Evolutionary conservation across 305 asterid genomes (phyloP), one percentile per base, ranked within the genome.

Genomic region (Fraxinus ornus): DNA sequence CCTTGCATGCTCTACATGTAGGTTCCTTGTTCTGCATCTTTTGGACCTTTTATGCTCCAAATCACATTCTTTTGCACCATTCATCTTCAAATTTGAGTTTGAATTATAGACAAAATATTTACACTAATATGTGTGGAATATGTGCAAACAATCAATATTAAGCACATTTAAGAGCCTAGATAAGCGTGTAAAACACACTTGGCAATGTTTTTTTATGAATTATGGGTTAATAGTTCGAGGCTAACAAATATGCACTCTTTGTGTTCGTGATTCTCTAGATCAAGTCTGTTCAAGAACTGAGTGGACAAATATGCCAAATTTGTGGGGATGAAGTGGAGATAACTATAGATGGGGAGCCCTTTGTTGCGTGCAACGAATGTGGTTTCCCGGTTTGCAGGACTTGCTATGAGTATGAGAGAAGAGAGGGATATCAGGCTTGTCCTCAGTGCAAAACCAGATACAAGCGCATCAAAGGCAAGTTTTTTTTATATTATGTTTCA

Each of bases 301-400:
- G 96, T 82, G 97, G 90, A 72, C 93, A 85, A 85, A 87, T 75
- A 76, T 95, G 98, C 88, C 93, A 90, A 82, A 93, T 95, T 77
- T 95, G 98, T 62, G 96, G 86, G 83, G 98, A 95, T 78, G 97
- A 91, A 78, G 87, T 93, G 32, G 97, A 92, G 88, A 85, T 93
- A 39, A 90, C 89, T 4, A 83, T 78, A n/a, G 91, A 89, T 68
- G 97, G 94, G 9, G 98, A 95, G 79, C 87, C 83, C 75, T 95
- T 95, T 85, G 97, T 92, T 81, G 98, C 98, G 0, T 95, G 98
- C 97, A 93, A 95, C 39, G 98, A 95, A 83, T 95, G 98, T 22
- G 98, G 92, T 85, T 92, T 93, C 89, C 98, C 98, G 3, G 90
- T 93, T 74, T 95, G 98, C 80, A 86, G 94, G 68, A 84, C 94